Percentiles rank a stretch among this genome's conserved stretches.
Conservation (phyloP, 768 basidiomycete species). For the Harrya chromipes region DNA sequence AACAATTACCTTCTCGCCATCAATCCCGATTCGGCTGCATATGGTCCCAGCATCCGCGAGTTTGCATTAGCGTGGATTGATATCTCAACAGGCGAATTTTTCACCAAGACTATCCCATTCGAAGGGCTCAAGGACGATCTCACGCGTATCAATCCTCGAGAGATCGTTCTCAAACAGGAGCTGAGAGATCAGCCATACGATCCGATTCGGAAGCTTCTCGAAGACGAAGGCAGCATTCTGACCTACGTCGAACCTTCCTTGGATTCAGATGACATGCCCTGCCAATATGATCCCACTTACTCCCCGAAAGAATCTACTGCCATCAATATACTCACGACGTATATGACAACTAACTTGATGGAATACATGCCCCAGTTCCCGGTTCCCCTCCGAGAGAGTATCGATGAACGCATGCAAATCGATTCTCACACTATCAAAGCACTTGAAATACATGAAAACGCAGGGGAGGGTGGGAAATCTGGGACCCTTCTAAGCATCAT, state of each 20-base stretch:
- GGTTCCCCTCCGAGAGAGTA: constrained; percentile 53
- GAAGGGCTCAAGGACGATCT: constrained; percentile 75
- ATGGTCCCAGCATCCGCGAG: constrained; percentile 4
- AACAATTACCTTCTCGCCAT: constrained; percentile 89
- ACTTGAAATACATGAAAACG: constrained; percentile 78
- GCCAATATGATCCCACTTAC: constrained; percentile 8
- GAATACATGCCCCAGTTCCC: constrained; percentile 73
- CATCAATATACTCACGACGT: constrained; percentile 59
- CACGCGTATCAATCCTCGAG: constrained; percentile 74
- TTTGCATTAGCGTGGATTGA: constrained; percentile 93
- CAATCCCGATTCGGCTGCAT: constrained; percentile 18
- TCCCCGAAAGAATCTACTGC: constrained; percentile 50
- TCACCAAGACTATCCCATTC: constrained; percentile 57
- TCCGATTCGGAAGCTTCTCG: constrained; percentile 47
- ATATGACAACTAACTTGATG: constrained; percentile 63
- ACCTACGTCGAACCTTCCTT: constrained; percentile 40
- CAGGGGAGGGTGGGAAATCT: constrained; percentile 65
- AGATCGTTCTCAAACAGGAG: constrained; percentile 64
- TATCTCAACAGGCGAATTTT: constrained; percentile 92
- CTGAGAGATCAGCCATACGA: constrained; percentile 38
- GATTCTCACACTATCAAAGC: constrained; percentile 86
- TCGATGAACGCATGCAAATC: constrained; percentile 73
- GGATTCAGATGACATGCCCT: neutral
- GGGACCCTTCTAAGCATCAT: constrained; percentile 75
- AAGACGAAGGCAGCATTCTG: constrained; percentile 53